Percentiles rank a stretch among this genome's conserved stretches.
Evolutionary conservation across 495 filamentous ascomycete genomes (phyloP).

Genomic region (Penicillium egyptiacum): DNA sequence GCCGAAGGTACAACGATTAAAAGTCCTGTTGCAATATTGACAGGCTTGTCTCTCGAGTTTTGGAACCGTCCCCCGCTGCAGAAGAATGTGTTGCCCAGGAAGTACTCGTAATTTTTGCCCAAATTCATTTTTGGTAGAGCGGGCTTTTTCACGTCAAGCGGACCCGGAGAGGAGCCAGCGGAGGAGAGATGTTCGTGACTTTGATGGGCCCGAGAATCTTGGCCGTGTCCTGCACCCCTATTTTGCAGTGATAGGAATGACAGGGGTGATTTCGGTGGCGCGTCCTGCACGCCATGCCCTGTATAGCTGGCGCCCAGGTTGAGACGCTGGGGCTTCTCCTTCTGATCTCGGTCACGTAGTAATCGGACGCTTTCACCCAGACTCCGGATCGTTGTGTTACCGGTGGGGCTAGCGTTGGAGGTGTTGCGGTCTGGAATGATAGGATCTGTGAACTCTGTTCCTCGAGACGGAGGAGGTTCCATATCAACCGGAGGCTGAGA

Average conservation of each 20-base stretch:
- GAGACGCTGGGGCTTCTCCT: constrained; percentile 51
- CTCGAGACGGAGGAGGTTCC: constrained; percentile 69
- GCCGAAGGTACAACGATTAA: constrained; percentile 71
- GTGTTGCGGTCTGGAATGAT: constrained; percentile 64
- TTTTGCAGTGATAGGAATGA: constrained; percentile 66
- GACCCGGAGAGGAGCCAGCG: constrained; percentile 66
- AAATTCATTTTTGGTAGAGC: constrained; percentile 39
- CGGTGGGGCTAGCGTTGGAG: constrained; percentile 71
- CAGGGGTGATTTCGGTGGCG: constrained; percentile 64
- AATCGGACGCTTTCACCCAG: constrained; percentile 72
- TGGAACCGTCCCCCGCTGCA: constrained; percentile 81
- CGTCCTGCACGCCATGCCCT: constrained; percentile 46
- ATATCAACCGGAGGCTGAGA: constrained; percentile 49
- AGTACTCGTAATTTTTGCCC: constrained; percentile 85
- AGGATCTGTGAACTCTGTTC: constrained; percentile 74
- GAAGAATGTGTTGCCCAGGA: constrained; percentile 87
- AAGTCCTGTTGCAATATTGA: constrained; percentile 85
- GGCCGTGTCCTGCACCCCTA: constrained; percentile 44
- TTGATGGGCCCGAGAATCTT: constrained; percentile 64
- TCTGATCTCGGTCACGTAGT: constrained; percentile 56
- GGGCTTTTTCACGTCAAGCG: constrained; percentile 38
- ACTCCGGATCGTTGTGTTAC: constrained; percentile 63
- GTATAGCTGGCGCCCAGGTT: constrained; percentile 59
- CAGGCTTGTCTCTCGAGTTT: constrained; percentile 84
- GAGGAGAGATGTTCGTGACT: constrained; percentile 78